A percentile compares a stretch with the other conserved stretches of the same genome.
These are phyloP conservation scores for Cutaneotrichosporon mucoides DNA, from an alignment of 1,284 basidiomycete species.

Conservation along the genomic window DNA sequence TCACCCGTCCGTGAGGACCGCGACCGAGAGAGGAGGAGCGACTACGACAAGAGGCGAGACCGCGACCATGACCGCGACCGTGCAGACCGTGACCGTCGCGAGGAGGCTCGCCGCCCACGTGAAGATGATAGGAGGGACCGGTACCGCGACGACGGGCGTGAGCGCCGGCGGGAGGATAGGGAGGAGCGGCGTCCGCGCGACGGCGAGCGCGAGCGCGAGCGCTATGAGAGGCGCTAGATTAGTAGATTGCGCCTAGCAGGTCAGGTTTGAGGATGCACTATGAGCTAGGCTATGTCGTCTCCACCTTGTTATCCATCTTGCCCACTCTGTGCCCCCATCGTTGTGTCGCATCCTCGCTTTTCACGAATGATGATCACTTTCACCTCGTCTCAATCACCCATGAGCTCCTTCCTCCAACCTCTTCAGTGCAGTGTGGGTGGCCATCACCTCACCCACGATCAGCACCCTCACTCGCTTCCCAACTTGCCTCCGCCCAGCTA, in stretches of 20 bases:
- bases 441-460: neutral
- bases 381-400: too few relatives aligned
- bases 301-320: too few relatives aligned
- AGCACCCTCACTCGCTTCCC: too few relatives aligned
- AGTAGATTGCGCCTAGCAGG: too few relatives aligned
- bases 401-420: too few relatives aligned
- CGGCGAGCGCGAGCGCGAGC: constrained; percentile 2
- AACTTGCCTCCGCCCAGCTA: too few relatives aligned
- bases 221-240: neutral
- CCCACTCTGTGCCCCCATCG: too few relatives aligned
- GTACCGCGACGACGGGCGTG: neutral
- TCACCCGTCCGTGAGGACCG: constrained; percentile 4
- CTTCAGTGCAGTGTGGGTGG: too few relatives aligned
- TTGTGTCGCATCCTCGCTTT: too few relatives aligned
- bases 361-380: too few relatives aligned
- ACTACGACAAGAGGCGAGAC: neutral
- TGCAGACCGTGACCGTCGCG: neutral
- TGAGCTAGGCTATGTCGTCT: neutral
- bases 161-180: neutral
- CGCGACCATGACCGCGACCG: neutral
- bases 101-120: neutral
- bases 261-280: neutral
- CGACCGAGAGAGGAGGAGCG: neutral
- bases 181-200: neutral
- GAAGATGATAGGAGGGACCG: constrained; percentile 1